Evolutionary conservation across 1,284 basidiomycete genomes (phyloP), one percentile per base, ranked within the genome.

Genomic region (Tilletiaria anomala): DNA sequence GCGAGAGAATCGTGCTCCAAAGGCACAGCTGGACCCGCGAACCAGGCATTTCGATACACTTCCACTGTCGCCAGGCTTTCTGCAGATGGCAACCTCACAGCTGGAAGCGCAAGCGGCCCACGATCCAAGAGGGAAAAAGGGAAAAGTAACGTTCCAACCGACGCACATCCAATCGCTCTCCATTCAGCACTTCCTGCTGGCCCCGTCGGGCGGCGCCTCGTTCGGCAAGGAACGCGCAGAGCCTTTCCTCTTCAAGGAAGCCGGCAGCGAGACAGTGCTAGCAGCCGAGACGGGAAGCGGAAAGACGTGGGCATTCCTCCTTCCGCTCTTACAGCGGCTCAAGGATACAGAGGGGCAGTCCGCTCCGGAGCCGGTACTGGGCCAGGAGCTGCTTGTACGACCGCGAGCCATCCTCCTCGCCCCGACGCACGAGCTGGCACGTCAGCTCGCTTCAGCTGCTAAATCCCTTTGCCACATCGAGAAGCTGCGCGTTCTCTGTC

Each of bases 351-450:
- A 43, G 39, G 35, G 24, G 26, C 8, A 29, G 26, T 8, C 26
- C 26, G n/a, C n/a, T n/a, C n/a, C n/a, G n/a, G n/a, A 20, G 19
- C 11, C 19, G 10, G 19, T 35, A 20, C 33, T 20, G 33, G 19
- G 19, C 33, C n/a, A n/a, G n/a, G n/a, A n/a, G n/a, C n/a, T n/a
- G 5, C 34, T 38, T 8, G 18, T 43, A 16, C 42, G 56, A 45
- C 85, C 85, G 0, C 77, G 83, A 4, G 82, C 80, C 0, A 68
- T 91, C 35, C 72, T 91, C 32, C 74, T 89, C 12, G 79, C 82
- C 0, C 85, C 85, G 0, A 88, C 85, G 0, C 85, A 89, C 63
- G 86, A 89, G 64, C 75, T 91, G 5, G 74, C 80, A 1, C 74
- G 84, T 3, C 85, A 89, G 64, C 72, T 85, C 1, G 74, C 83